Conservation (phyloP, 768 basidiomycete genomes). For the Lactarius hengduanensis region DNA sequence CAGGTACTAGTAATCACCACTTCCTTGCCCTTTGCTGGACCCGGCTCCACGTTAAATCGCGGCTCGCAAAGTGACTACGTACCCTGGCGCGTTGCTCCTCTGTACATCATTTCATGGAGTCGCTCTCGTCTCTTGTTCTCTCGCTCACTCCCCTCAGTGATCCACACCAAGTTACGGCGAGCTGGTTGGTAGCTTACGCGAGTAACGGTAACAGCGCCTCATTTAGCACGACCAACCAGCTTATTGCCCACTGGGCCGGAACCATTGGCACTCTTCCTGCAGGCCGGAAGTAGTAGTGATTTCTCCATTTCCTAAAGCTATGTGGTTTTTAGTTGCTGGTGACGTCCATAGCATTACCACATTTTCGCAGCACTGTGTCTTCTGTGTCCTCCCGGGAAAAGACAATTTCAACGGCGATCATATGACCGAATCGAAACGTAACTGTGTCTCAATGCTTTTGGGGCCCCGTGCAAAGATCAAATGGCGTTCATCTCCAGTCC, state of each 20-base stretch:
- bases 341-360: conserved; percentile 36
- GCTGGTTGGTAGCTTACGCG: no score
- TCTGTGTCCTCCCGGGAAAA: conserved; percentile 55
- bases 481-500: neutral
- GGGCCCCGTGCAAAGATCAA: neutral
- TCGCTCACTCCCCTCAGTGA: no score
- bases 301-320: neutral
- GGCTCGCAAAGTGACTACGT: conserved; percentile 30
- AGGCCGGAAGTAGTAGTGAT: conserved; percentile 49
- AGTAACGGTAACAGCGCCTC: conserved; percentile 45
- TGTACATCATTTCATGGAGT: no score
- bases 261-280: conserved; percentile 54
- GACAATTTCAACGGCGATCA: conserved; percentile 54
- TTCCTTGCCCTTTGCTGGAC: neutral
- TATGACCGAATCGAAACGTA: conserved; percentile 43
- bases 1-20: conserved; percentile 37
- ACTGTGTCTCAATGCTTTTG: neutral
- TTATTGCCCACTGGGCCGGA: conserved; percentile 55
- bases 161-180: no score
- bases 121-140: no score
- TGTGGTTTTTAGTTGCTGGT: neutral
- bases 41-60: no score
- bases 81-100: no score
- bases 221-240: conserved; percentile 48
- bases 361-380: conserved; percentile 62